Conservation (phyloP, 371 early-diverging fungal species). For the Rhizomucor pusillus region DNA sequence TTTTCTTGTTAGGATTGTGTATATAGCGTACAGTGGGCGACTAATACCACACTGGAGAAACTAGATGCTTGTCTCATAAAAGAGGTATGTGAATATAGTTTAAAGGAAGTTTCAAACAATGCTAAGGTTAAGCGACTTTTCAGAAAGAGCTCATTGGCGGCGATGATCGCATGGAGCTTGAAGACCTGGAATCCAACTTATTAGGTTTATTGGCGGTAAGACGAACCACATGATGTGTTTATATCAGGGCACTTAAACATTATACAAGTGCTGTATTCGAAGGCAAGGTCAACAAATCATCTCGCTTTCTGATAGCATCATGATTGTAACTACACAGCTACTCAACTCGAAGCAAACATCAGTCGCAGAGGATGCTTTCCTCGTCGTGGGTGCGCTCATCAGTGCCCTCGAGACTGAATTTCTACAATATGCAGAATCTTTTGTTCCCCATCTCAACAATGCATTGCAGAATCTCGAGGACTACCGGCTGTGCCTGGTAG, state of each 20-base stretch:
- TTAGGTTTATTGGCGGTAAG: slow-evolving; percentile 77
- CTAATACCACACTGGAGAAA: slow-evolving; percentile 71
- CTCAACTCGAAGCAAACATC: slow-evolving; percentile 74
- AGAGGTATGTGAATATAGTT: slow-evolving; percentile 34
- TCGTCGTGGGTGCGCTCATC: slow-evolving; percentile 85
- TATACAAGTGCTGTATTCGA: slow-evolving; percentile 74
- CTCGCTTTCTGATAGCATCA: slow-evolving; percentile 80
- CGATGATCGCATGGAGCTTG: slow-evolving; percentile 78
- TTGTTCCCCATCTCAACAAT: slow-evolving; percentile 76
- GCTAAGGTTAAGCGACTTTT: too few species aligned
- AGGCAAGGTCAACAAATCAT: slow-evolving; percentile 68
- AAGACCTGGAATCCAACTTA: slow-evolving; percentile 88
- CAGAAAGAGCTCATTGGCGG: slow-evolving; percentile 72
- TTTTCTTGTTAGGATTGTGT: slow-evolving; percentile 63
- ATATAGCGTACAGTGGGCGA: slow-evolving; percentile 66
- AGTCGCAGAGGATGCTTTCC: slow-evolving; percentile 91
- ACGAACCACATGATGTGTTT: too few species aligned
- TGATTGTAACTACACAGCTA: slow-evolving; percentile 78
- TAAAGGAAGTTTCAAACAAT: background rate
- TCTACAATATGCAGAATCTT: slow-evolving; percentile 79
- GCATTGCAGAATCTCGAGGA: slow-evolving; percentile 91
- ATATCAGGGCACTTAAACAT: too few species aligned
- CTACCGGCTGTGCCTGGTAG: slow-evolving; percentile 84
- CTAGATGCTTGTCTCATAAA: slow-evolving; percentile 68
- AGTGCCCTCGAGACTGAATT: slow-evolving; percentile 82